phyloP scores from a whole-genome alignment of 2,329 filamentous ascomycete species.

The Fusarium subtropicale region DNA sequence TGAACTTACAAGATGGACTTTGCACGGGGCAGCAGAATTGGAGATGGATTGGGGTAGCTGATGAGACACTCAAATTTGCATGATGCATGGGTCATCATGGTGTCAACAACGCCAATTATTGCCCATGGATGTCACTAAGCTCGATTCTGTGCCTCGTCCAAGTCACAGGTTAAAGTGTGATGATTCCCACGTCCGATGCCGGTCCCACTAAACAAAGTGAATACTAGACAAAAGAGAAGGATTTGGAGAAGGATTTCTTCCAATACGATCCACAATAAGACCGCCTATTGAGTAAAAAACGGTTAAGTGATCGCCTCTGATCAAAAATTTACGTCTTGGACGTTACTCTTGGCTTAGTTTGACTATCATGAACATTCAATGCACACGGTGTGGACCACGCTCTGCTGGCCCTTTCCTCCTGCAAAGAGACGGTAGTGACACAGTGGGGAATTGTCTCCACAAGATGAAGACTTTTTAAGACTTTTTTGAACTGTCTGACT shows the following conservation, averaged over 20 bases:
- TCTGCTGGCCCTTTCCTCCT: conserved; percentile 9
- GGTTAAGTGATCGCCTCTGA: conserved; percentile 10
- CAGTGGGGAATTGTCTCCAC: conserved; percentile 24
- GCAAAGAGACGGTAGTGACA: conserved; percentile 22
- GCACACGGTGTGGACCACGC: conserved; percentile 24
- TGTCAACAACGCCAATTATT: conserved; percentile 5
- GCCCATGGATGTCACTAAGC: conserved; percentile 12
- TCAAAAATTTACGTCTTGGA: conserved; percentile 32
- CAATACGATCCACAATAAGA: conserved; percentile 23
- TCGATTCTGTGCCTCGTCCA: conserved; percentile 14
- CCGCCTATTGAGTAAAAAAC: conserved; percentile 31
- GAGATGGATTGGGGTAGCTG: conserved; percentile 12
- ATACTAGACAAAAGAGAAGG: conserved; percentile 8
- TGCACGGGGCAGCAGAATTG: conserved; percentile 2
- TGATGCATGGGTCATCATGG: conserved; percentile 7
- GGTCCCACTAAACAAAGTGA: conserved; percentile 41
- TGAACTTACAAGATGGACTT: background rate
- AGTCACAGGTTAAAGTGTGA: conserved; percentile 17
- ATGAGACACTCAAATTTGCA: conserved; percentile 8
- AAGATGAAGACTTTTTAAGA: conserved; percentile 35
- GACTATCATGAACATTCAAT: conserved; percentile 10
- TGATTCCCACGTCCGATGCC: conserved; percentile 29
- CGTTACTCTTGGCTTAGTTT: conserved; percentile 8
- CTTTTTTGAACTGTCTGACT: conserved; percentile 6
- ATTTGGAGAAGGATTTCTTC: conserved; percentile 17